Evolutionary conservation across 345 rosid species (phyloP).

Genomic region (Microthlaspi erraticum): DNA sequence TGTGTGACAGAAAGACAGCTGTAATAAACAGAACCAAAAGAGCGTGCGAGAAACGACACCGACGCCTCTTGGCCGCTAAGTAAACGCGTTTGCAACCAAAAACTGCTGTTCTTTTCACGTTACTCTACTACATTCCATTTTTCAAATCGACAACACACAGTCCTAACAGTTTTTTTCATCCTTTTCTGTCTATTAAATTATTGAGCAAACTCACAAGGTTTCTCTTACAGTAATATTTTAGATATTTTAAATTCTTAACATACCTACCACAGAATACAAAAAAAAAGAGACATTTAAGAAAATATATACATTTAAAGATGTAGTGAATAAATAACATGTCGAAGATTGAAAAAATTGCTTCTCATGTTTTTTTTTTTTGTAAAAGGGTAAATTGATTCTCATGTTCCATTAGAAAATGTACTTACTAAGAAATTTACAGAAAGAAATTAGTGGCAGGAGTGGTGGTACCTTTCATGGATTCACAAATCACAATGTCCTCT

Average conservation of each 20-base stretch:
- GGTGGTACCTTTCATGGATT: constrained; percentile 43
- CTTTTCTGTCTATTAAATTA: constrained; percentile 22
- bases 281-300: no score
- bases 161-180: background rate
- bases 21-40: constrained; percentile 37
- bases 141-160: constrained; percentile 36
- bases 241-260: no score
- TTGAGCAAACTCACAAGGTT: constrained; percentile 19
- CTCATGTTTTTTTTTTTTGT: no score
- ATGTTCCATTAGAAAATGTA: background rate
- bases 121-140: constrained; percentile 36
- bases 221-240: background rate
- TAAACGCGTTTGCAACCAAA: constrained; percentile 45
- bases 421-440: background rate
- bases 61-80: constrained; percentile 46
- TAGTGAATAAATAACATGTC: background rate
- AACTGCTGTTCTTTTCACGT: constrained; percentile 46
- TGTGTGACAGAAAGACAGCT: constrained; percentile 38
- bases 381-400: background rate
- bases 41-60: constrained; percentile 43
- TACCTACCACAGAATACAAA: no score
- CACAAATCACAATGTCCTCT: constrained; percentile 29
- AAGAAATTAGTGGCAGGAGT: no score
- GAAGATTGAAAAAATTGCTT: constrained; percentile 3
- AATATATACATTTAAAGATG: background rate